phyloP scores from a whole-genome alignment of 1,284 basidiomycete genomes.

The Trichosporon coremiiforme region DNA sequence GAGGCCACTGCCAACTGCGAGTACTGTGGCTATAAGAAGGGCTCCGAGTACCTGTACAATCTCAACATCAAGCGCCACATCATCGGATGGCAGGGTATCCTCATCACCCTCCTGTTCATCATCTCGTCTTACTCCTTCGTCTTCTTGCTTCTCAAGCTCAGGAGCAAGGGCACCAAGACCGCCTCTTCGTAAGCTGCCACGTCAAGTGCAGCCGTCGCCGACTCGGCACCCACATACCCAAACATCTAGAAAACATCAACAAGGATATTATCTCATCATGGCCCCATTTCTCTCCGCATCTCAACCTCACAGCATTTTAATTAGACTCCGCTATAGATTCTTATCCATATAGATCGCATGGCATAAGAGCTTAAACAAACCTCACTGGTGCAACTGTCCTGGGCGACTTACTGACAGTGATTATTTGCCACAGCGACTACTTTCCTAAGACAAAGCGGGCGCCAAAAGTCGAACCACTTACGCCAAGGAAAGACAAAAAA shows the following conservation, averaged over 20 bases:
- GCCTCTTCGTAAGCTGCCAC: constrained; percentile 17
- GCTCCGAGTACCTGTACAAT: constrained; percentile 45
- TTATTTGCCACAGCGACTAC: too few species aligned
- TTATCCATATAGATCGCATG: constrained; percentile 15
- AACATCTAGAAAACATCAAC: neutral
- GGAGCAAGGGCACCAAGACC: constrained; percentile 44
- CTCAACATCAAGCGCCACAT: constrained; percentile 41
- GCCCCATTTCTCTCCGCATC: neutral
- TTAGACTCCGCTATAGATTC: constrained; percentile 9
- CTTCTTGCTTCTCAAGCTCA: constrained; percentile 44
- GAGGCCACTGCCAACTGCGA: constrained; percentile 41
- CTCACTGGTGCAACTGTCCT: neutral
- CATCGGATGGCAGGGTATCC: constrained; percentile 47
- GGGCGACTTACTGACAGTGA: neutral
- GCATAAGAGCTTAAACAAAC: constrained; percentile 4
- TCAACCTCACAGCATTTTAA: neutral
- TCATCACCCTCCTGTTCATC: constrained; percentile 42
- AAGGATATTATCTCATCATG: constrained; percentile 6
- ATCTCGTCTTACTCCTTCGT: constrained; percentile 40
- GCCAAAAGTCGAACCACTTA: too few species aligned
- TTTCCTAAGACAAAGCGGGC: too few species aligned
- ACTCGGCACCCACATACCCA: neutral
- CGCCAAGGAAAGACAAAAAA: too few species aligned
- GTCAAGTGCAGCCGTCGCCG: neutral
- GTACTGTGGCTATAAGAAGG: constrained; percentile 45